Evolutionary conservation across 2,329 filamentous ascomycete genomes (phyloP).

Genomic region (Beauveria bassiana): DNA sequence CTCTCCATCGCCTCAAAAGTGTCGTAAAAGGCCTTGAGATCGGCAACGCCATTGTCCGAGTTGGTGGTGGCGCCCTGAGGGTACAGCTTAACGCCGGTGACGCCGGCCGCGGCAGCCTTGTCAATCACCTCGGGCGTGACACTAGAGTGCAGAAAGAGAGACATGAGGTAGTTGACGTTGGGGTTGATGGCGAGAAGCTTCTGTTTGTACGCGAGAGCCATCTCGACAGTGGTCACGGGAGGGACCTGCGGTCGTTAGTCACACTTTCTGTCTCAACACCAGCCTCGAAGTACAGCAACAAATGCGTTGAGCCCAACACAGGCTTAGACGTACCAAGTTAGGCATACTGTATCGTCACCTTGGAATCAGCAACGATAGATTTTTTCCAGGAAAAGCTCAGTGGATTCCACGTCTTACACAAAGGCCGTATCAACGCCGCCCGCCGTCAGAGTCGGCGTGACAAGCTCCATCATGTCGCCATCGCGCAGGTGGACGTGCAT

Average conservation of each 20-base stretch:
- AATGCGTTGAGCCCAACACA: neutral
- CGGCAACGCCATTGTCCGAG: slow-evolving; percentile 60
- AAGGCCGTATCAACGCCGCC: slow-evolving; percentile 60
- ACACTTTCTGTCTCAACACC: neutral
- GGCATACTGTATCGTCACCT: slow-evolving; percentile 36
- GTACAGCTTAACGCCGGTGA: slow-evolving; percentile 67
- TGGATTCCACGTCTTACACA: slow-evolving; percentile 23
- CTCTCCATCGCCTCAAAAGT: slow-evolving; percentile 88
- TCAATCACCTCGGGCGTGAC: slow-evolving; percentile 63
- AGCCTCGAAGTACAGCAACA: neutral
- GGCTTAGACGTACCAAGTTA: slow-evolving; percentile 42
- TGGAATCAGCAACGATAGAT: slow-evolving; percentile 9
- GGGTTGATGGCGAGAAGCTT: slow-evolving; percentile 53
- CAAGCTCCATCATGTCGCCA: slow-evolving; percentile 53
- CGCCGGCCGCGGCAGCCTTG: slow-evolving; percentile 64
- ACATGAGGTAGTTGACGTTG: slow-evolving; percentile 64
- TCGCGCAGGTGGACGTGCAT: slow-evolving; percentile 67
- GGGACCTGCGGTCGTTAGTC: slow-evolving; percentile 27
- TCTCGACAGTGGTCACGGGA: slow-evolving; percentile 50
- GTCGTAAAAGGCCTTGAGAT: slow-evolving; percentile 62
- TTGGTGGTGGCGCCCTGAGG: slow-evolving; percentile 56
- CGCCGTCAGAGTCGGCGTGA: slow-evolving; percentile 41
- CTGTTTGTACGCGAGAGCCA: slow-evolving; percentile 57
- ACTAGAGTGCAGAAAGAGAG: slow-evolving; percentile 57
- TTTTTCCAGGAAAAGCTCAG: neutral